Evolutionary conservation across 208 protist species (phyloP), one percentile per base, ranked within the genome.

Genomic region (Trypanosoma caninum): DNA sequence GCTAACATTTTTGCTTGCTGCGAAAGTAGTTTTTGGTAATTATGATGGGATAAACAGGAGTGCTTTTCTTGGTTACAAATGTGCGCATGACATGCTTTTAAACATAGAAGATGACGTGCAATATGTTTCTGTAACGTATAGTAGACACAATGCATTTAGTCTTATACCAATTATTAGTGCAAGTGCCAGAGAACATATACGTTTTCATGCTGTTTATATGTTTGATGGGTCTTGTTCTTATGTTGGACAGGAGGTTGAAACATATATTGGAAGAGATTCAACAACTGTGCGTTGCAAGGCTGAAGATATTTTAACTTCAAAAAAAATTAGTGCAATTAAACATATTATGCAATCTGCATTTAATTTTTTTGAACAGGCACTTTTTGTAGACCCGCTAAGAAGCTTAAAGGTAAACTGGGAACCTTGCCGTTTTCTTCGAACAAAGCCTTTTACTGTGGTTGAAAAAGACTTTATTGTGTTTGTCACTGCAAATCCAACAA

Each of bases 391-490:
- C 38, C 71, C 72, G 0, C 44, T 70, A n/a, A 14, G 31, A 28
- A n/a, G 7, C 1, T 22, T 82, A 13, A 47, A 16, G 3, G 62
- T 79, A 30, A 28, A 42, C 3, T 68, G 8, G 5, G 45, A 63
- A 27, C 50, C 18, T 0, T 79, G 79, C 38, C 40, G 42, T 0
- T 56, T 28, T 13, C 2, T 80, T 11, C 11, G n/a, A 20, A 57
- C 25, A 37, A 48, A 47, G 11, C 30, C 57, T 1, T 33, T 76
- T 16, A 23, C 0, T 6, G 58, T 71, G 30, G 9, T 38, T 10
- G 50, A 79, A 35, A 38, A 41, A 10, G 82, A 89, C 53, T 84
- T 72, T 65, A 66, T 82, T 23, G 42, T 83, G 25, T 78, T 78
- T 62, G 66, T 84, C 11, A 76, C 65, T 16, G 61, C 72, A 11